Evolutionary conservation across 176 grass and related monocot species (phyloP), one percentile per base, ranked within the genome.

Genomic region (Musa troglodytarum): DNA sequence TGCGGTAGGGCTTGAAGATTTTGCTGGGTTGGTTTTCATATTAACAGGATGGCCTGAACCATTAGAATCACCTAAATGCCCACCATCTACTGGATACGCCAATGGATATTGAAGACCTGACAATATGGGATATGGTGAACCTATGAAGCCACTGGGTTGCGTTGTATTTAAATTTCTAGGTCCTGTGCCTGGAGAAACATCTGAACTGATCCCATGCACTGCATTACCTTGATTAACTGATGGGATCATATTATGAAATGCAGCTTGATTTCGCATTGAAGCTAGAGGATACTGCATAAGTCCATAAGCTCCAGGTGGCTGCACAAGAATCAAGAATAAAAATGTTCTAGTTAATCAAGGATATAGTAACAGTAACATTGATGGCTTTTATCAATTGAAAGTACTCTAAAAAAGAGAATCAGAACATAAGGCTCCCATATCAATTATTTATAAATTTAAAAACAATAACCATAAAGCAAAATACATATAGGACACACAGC

Each of bases 201-300:
- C 96, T 68, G 88, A 83, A 77, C 85, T 91, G 54, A 87, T 66
- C 19, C 82, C 90, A 78, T 80, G 83, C 62, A 90, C 59, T 4
- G 88, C 20, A 73, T 84, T 89, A 54, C 80, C 85, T 81, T 91
- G 90, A 83, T 87, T 98, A 77, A 88, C 82, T 68, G 86, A 78
- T 61, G 87, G 78, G 76, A 73, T 82, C 86, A 99, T 88, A 71
- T 85, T 88, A 54, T 89, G 87, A 79, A 86, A 94, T 14, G 86
- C 11, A 28, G 81, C 85, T 83, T 99, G 96, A 84, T 89, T 99
- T 92, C 95, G 96, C 85, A 99, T 89, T 81, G 96, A 87, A 80
- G 87, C 82, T 84, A 87, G 70, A 43, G 88, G 91, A 69, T 95
- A 99, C 53, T 93, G 90, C 82, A 93, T 88, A 78, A 93, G 79